Base-by-base conservation (phyloP, 1,284 basidiomycete genomes). In the Chalciporus piperatoides region DNA sequence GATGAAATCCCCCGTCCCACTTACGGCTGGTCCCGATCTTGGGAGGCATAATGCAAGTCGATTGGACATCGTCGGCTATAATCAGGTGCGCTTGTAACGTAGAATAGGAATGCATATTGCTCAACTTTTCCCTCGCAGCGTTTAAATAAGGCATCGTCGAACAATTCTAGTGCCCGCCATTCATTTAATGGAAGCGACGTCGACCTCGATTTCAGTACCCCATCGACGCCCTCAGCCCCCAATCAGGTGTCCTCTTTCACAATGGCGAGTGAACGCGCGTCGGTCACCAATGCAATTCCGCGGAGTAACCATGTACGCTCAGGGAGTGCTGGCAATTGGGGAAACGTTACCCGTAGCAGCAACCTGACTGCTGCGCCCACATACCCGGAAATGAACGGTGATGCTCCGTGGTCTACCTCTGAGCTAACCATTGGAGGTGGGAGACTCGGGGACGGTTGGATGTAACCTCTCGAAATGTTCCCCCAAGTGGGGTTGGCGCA, bases 1-100 rank as follows among this genome's bases (percentile, higher is more conserved):
- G 25, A 74, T 77, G 48, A 79, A 84, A 63, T 86, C 84, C n/a
- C 86, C 86, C 48, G 83, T 65, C 41, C 87, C 87, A 38, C 79
- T 88, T 53, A 90, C 87, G 50, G 87, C 87, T 47, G 87, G 87
- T 45, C 88, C 87, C 52, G 87, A 90, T 67, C 73, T 90, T 43
- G 87, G 87, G 59, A 75, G 87, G 55, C 84, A 86, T 60, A 80
- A 80, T 60, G 76, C 77, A 58, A 77, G 81, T 24, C 76, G 84
- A 43, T 63, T 81, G 57, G 82, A 86, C 59, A 85, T 88, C 58
- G 81, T 86, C 30, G 85, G 84, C 30, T 82, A 80, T 59, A 79
- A 75, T 55, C 80, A 82, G 71, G 86, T 86, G 66, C 51, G 77
- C 55, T 51, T 15, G 27, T 53, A n/a, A 28, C 39, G 27, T 45